Conservation (phyloP, 768 basidiomycete genomes). For the Candolleomyces aberdarensis region DNA sequence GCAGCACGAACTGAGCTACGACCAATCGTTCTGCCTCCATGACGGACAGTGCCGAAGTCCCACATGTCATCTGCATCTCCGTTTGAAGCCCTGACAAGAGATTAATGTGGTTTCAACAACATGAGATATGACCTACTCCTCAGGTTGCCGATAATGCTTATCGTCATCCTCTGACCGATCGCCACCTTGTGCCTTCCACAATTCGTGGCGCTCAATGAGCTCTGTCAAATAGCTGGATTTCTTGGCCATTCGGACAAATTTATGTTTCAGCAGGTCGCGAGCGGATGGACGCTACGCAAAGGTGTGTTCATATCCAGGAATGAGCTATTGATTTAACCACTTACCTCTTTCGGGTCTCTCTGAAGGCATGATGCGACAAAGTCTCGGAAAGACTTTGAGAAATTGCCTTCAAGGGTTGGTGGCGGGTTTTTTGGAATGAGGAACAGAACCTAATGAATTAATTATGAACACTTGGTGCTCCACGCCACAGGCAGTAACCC, state of each 20-base stretch:
- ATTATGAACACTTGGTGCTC: not conserved
- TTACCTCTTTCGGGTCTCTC: constrained; percentile 87
- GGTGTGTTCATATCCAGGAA: constrained; percentile 14
- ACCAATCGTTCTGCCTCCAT: constrained; percentile 70
- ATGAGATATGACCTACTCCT: constrained; percentile 48
- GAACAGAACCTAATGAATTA: constrained; percentile 76
- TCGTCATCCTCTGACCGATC: constrained; percentile 72
- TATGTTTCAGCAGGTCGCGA: constrained; percentile 93
- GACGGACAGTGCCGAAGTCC: constrained; percentile 97
- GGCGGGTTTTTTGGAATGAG: constrained; percentile 98
- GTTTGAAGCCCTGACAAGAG: constrained; percentile 39
- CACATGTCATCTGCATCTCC: constrained; percentile 82
- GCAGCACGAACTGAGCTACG: constrained; percentile 57
- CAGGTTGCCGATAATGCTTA: constrained; percentile 48
- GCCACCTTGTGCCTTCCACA: constrained; percentile 91
- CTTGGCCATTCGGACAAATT: constrained; percentile 92
- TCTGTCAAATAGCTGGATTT: constrained; percentile 94
- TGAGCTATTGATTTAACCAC: constrained; percentile 21
- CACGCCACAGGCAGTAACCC: not conserved
- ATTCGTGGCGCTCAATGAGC: constrained; percentile 89
- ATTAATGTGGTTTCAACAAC: constrained; percentile 1
- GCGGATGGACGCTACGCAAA: constrained; percentile 79
- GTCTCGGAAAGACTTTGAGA: constrained; percentile 90
- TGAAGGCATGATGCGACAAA: constrained; percentile 93
- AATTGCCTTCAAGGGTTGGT: constrained; percentile 84